Base-by-base conservation (phyloP, 108 stramenopile species). In the Nitzschia sp. region DNA sequence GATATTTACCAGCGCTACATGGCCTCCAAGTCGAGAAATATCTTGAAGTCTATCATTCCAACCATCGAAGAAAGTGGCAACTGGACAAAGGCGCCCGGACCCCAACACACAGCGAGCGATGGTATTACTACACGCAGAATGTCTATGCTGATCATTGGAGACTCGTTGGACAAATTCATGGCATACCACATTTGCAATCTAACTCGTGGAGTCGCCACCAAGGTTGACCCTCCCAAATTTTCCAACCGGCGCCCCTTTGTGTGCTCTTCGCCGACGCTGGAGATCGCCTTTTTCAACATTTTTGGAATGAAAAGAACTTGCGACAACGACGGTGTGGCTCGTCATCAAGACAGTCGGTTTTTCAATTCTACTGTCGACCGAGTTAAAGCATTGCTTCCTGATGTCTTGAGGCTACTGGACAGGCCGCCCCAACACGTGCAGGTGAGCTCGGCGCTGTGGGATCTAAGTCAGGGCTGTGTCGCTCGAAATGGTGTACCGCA, bases 361-460 rank as follows among this genome's bases (percentile, higher is more conserved):
- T 50, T 50, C 48, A 50, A 50, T 50, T n/a, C 48, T 4, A 50
- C 48, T n/a, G 21, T 50, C 19, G 48, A 50, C 48, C 13, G 48
- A 50, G 19, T 50, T 5, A 21, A 8, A 21, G 9, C 48, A 5
- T 21, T 50, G 48, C 21, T 50, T 16, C 48, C 48, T 4, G 19
- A 50, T 21, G 48, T 50, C 19, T 50, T 50, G 48, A 21, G 19
- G 5, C 48, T 8, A 16, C 9, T 50, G 19, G 4, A 22, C 19
- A 19, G 4, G 48, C 9, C 9, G 19, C 48, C 48, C 13, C 9
- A 50, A 4, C 19, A 11, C 19, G 48, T 50, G 13, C 19, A 19
- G 21, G 19, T 50, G 17, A n/a, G 48, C 21, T 50, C 48, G 48
- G 48, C 48, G 4, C 21, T 50, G 4, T 50, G 48, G 48, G 48